Percentiles rank a stretch among this genome's conserved stretches.
These are phyloP conservation scores for Chrysosporium queenslandicum DNA, from an alignment of 2,329 filamentous ascomycete genomes.

Conservation along the genomic window DNA sequence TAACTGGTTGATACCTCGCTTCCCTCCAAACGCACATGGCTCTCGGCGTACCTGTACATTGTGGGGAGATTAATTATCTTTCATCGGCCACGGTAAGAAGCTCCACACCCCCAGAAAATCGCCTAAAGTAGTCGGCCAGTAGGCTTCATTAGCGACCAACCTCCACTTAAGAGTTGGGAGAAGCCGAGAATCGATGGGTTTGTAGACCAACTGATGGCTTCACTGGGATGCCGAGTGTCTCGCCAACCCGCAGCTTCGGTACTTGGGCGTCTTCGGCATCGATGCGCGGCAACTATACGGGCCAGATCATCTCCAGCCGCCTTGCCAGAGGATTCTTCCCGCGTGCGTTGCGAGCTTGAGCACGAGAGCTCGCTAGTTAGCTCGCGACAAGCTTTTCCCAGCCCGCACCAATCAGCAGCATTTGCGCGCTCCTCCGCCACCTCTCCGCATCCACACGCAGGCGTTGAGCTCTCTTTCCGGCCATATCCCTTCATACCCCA, in stretches of 20 bases:
- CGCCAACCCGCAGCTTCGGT: too few relatives aligned
- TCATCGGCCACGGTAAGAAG: too few relatives aligned
- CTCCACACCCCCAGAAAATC: too few relatives aligned
- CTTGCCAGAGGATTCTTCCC: neutral
- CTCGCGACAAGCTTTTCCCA: neutral
- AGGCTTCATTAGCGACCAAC: neutral
- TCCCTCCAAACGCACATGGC: too few relatives aligned
- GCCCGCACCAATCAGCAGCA: neutral
- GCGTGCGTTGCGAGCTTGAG: neutral
- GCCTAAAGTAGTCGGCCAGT: neutral
- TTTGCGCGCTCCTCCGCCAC: constrained; percentile 1
- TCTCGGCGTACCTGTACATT: too few relatives aligned
- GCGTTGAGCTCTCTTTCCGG: neutral
- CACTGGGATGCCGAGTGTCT: neutral
- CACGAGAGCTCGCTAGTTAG: neutral
- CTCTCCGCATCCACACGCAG: neutral
- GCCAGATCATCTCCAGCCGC: neutral
- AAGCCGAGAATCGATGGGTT: too few relatives aligned
- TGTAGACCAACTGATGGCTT: neutral
- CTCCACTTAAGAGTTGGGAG: too few relatives aligned
- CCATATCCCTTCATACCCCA: neutral
- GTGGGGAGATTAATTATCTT: too few relatives aligned
- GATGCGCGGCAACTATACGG: neutral
- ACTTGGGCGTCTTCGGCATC: neutral
- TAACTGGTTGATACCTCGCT: neutral